Base-by-base conservation (phyloP, 257 asterid species). In the Solanum chmielewskii region DNA sequence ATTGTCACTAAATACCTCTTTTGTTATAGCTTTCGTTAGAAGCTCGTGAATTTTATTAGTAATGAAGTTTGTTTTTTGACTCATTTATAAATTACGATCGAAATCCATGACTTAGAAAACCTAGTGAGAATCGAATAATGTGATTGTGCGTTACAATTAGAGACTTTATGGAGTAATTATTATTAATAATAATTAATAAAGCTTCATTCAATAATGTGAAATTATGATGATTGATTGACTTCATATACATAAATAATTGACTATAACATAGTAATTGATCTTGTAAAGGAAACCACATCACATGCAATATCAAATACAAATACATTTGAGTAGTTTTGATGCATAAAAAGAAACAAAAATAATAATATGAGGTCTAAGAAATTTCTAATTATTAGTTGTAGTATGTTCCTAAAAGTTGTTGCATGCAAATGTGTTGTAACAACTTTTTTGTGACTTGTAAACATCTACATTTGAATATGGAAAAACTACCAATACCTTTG, bases 401-500 rank as follows among this genome's bases (percentile, higher is more conserved):
- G 35, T 71, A 71, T 87, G 91, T 75, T 88, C 68, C 75, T 45
- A 68, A 87, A 89, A 90, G 90, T 52, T 81, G 45, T 1, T 49
- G 66, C 69, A 81, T 81, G 29, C 85, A 29, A 80, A 49, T 29
- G 68, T 80, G 64, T 80, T 10, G 7, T 49, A 60, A 62, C 90
- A 89, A 77, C 66, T 89, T 90, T 86, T 85, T 37, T 11, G 2
- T 68, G 88, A 80, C 86, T 86, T 87, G 91, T 77, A 41, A 86
- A 86, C 75, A 47, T 90, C 88, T 71, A 31, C 39, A 4, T 81
- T 8, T 31, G 31, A 49, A 35, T 87, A 77, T 80, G 59, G n/a
- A 73, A 44, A 44, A 62, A 85, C 62, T 69, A 59, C 42, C 82
- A 37, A 68, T 83, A 83, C 33, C 83, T 45, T 84, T 52, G 52